Conservation (phyloP, 2,329 filamentous ascomycete genomes). For the Diaporthe sp. region DNA sequence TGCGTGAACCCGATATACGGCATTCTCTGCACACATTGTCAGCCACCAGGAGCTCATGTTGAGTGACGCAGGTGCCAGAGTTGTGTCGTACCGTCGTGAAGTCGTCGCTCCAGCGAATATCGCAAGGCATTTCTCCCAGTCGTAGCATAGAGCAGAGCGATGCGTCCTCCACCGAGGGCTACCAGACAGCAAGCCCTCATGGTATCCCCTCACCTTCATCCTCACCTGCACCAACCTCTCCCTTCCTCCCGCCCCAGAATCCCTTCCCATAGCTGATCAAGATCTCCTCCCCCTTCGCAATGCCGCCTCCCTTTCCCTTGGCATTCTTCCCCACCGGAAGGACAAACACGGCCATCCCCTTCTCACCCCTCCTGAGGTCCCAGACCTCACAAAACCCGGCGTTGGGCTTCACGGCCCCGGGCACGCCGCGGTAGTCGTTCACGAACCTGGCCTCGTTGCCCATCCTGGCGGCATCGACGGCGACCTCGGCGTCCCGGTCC, state of each 20-base stretch:
- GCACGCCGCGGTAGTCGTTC: slow-evolving; percentile 76
- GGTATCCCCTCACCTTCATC: not conserved
- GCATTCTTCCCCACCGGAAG: slow-evolving; percentile 54
- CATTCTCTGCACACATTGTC: not conserved
- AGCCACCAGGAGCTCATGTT: not conserved
- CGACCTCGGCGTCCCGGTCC: slow-evolving; percentile 68
- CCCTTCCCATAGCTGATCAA: slow-evolving; percentile 78
- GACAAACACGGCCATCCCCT: slow-evolving; percentile 72
- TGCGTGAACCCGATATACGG: not conserved
- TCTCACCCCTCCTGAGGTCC: slow-evolving; percentile 65
- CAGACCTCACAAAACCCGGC: slow-evolving; percentile 73
- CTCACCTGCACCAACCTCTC: slow-evolving; percentile 44
- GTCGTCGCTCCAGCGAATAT: not conserved
- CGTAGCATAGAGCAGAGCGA: not conserved
- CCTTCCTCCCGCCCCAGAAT: slow-evolving; percentile 70
- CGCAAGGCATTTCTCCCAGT: not conserved
- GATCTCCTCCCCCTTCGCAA: slow-evolving; percentile 74
- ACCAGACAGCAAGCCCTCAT: not conserved
- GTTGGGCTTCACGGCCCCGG: slow-evolving; percentile 60
- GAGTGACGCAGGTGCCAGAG: not conserved
- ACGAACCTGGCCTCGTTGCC: slow-evolving; percentile 78
- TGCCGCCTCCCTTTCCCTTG: slow-evolving; percentile 49
- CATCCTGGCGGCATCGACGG: slow-evolving; percentile 69
- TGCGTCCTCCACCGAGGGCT: not conserved
- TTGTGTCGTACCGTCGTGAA: not conserved